phyloP scores from a whole-genome alignment of 768 basidiomycete species.

The Tulasnella sp. region DNA sequence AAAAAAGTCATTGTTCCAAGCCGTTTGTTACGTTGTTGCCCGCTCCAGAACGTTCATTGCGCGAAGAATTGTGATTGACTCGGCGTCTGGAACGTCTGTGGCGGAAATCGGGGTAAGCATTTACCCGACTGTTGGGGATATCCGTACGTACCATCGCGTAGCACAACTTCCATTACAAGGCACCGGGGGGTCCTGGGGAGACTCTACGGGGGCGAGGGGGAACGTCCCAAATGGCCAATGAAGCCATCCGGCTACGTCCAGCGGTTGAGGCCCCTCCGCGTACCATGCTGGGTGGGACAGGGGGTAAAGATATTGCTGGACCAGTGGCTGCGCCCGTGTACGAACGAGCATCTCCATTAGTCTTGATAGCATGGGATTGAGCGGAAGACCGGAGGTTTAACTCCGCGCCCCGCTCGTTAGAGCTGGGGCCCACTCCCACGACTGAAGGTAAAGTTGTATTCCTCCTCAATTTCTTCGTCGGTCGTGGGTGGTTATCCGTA shows the following conservation, averaged over 20 bases:
- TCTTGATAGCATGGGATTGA: slow-evolving; percentile 4
- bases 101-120: background rate
- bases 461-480: slow-evolving; percentile 1
- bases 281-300: background rate
- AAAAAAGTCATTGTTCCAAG: slow-evolving; percentile 13
- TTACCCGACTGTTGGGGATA: background rate
- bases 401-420: slow-evolving; percentile 2
- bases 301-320: background rate
- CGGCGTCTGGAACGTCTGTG: background rate
- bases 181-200: background rate
- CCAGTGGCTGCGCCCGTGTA: background rate
- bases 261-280: background rate
- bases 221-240: background rate
- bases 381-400: slow-evolving; percentile 6
- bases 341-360: background rate
- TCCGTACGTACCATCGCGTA: background rate
- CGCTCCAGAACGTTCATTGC: slow-evolving; percentile 1
- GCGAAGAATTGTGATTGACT: background rate
- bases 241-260: background rate
- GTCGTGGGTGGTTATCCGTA: slow-evolving; percentile 1
- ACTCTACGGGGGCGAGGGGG: background rate
- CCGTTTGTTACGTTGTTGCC: background rate
- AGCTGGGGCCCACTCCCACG: slow-evolving; percentile 10
- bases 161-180: background rate
- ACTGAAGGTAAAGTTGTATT: background rate